These are phyloP conservation scores for Cyphellophora attinorum DNA, from an alignment of 2,329 filamentous ascomycete species.

Conservation along the genomic window DNA sequence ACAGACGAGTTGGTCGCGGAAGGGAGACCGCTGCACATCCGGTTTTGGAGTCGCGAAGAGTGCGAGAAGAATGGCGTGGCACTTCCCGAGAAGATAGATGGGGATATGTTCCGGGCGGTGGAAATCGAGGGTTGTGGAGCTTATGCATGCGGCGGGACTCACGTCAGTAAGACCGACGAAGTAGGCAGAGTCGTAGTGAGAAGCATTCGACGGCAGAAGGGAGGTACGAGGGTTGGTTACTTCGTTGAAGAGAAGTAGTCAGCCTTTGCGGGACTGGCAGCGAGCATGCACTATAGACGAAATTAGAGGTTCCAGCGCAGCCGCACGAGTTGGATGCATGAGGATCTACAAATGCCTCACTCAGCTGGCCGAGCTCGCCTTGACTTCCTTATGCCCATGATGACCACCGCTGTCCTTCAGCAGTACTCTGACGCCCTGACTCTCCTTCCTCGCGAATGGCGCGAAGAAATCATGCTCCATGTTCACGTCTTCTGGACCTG, in stretches of 20 bases:
- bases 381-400: no score
- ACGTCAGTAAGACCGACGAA: conserved; percentile 51
- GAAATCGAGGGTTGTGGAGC: conserved; percentile 58
- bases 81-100: conserved; percentile 36
- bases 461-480: conserved; percentile 22
- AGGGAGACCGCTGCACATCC: conserved; percentile 51
- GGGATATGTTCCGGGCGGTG: conserved; percentile 47
- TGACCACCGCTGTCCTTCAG: no score
- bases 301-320: no score
- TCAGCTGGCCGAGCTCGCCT: no score
- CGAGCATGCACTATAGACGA: no score
- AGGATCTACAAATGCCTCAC: no score
- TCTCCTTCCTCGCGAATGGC: conserved; percentile 18
- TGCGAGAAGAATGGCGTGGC: conserved; percentile 47
- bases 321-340: no score
- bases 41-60: conserved; percentile 59
- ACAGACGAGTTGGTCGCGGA: conserved; percentile 49
- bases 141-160: conserved; percentile 68
- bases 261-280: no score
- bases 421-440: conserved; percentile 19
- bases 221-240: conserved; percentile 49
- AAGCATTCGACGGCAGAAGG: conserved; percentile 58
- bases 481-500: conserved; percentile 20
- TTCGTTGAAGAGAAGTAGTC: no score
- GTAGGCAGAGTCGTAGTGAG: conserved; percentile 55